A percentile compares a stretch with the other conserved stretches of the same genome.
Evolutionary conservation across 164 flowering plant species (phyloP).

Genomic region (Chimonanthus praecox): DNA sequence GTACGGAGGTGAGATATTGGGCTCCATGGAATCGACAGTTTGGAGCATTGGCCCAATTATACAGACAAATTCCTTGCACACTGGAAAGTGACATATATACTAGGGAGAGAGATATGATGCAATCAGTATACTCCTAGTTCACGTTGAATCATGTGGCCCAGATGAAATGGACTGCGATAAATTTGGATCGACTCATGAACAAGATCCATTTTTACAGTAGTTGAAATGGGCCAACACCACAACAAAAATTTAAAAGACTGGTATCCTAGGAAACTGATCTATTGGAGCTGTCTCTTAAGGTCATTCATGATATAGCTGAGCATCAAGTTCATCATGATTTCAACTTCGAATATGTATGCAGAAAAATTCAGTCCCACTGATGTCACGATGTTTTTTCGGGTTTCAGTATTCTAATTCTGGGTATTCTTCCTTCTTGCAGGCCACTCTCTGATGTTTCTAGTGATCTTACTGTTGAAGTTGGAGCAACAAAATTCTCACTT

Average conservation of each 20-base stretch:
- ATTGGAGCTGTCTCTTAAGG: background rate
- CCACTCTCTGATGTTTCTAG: conserved; percentile 96
- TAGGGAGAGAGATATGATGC: too few relatives aligned
- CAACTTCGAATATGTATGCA: background rate
- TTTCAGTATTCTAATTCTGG: background rate
- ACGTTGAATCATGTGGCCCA: background rate
- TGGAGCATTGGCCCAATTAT: background rate
- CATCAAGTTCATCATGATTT: background rate
- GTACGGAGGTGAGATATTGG: too few relatives aligned
- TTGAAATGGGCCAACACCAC: background rate
- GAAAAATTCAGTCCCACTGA: background rate
- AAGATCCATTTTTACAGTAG: background rate
- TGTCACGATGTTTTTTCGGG: background rate
- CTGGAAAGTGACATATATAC: background rate
- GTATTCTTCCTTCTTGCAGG: conserved; percentile 53
- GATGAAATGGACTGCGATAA: background rate
- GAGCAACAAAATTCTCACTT: conserved; percentile 65
- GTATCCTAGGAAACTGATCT: background rate
- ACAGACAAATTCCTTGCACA: background rate
- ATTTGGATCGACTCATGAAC: background rate
- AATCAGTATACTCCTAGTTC: background rate
- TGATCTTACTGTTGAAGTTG: conserved; percentile 84
- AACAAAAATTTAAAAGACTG: background rate
- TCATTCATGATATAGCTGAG: background rate
- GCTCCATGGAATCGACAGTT: too few relatives aligned